Base-by-base conservation (phyloP, 164 flowering plant genomes). In the Amborella trichopoda region DNA sequence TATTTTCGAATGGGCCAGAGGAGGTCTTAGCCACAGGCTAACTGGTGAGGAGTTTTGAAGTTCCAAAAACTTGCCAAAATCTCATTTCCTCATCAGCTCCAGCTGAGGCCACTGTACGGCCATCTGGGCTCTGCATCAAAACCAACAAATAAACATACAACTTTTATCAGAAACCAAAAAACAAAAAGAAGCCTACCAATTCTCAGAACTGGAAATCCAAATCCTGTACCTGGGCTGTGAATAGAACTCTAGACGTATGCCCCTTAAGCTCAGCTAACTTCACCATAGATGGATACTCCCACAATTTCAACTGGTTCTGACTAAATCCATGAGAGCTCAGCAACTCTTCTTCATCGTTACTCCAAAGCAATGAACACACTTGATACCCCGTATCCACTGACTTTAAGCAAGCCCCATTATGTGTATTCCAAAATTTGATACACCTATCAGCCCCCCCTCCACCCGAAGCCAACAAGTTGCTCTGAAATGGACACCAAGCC, bases 321-420 rank as follows among this genome's bases (percentile, higher is more conserved):
- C 48, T 44, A 44, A 25, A 44, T 9, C 48, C 48, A 26, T 44
- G 48, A 12, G 48, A 44, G 23, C 48, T 44, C 22, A 44, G 48
- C 6, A 44, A 13, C 27, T 44, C 48, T 44, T 17, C 27, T 20
- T 44, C 48, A 26, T 44, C 23, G 16, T n/a, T 5, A 9, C 27
- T 44, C 48, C 48, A 44, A 30, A 26, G 48, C 27, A 44, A 22
- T 19, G 48, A 44, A 24, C 48, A 44, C 27, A 44, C 48, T 44
- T 44, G 48, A 21, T 30, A 44, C 26, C 27, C 27, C 16, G 48
- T 44, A 26, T 44, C 48, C 27, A 44, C 18, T 21, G 32, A 26
- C 5, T 44, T 44, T 33, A 44, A 26, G 27, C 26, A 21, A 22
- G 33, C 30, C 0, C 48, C 48, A 6, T 6, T 44, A 11, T 22